Conservation (phyloP, 75 land plant species). For the Picea glauca region DNA sequence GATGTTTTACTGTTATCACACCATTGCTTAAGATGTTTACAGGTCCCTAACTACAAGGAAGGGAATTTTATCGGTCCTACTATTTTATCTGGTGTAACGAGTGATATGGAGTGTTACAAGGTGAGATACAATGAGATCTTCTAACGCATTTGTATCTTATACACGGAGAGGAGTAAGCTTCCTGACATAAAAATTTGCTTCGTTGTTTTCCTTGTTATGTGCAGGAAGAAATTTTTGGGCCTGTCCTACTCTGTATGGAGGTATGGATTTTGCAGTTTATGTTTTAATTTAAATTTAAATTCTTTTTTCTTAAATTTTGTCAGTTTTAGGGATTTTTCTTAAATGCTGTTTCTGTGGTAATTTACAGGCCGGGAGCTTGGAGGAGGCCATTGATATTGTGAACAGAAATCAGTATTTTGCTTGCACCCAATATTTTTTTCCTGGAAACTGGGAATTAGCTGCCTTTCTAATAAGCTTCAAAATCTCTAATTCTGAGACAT, state of each 20-base stretch:
- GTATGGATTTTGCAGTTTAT: slow-evolving; percentile 19
- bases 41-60: slow-evolving; percentile 86
- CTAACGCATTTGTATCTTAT: neutral
- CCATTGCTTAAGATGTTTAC: neutral
- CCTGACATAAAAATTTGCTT: neutral
- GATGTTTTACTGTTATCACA: neutral
- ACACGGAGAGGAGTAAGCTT: neutral
- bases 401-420: slow-evolving; percentile 65
- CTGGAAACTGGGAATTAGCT: neutral
- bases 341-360: neutral
- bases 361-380: slow-evolving; percentile 70
- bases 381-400: slow-evolving; percentile 81
- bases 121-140: slow-evolving; percentile 14
- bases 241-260: slow-evolving; percentile 92
- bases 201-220: neutral
- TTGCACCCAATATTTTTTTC: neutral
- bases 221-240: slow-evolving; percentile 97
- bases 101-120: slow-evolving; percentile 93
- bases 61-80: slow-evolving; percentile 98
- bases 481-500: neutral
- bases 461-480: neutral
- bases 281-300: neutral
- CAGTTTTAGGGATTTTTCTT: neutral
- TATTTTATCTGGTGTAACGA: slow-evolving; percentile 67
- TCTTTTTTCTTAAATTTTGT: neutral